These are phyloP conservation scores for Mitragyna speciosa DNA, from an alignment of 257 asterid species.

Conservation along the genomic window DNA sequence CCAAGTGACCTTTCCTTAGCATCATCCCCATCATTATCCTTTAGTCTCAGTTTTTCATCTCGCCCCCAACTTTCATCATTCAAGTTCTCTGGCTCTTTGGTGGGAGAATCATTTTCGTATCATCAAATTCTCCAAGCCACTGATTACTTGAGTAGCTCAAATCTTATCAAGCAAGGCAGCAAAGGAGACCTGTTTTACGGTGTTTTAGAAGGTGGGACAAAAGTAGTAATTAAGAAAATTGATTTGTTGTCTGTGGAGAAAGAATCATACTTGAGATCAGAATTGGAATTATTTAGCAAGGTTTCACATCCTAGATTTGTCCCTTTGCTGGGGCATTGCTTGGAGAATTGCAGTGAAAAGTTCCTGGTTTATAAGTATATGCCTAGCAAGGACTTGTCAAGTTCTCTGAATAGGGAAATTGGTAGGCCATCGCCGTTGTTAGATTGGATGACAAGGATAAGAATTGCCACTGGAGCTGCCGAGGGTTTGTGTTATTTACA, in stretches of 20 bases:
- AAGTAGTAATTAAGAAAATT: slow-evolving; percentile 54
- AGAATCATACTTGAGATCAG: slow-evolving; percentile 43
- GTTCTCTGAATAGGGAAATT: background rate
- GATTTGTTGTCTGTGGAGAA: slow-evolving; percentile 40
- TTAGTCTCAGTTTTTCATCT: background rate
- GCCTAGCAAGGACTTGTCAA: background rate
- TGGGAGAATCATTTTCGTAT: slow-evolving; percentile 1
- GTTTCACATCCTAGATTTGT: background rate
- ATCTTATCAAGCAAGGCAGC: background rate
- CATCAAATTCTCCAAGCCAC: background rate
- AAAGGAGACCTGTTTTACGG: background rate
- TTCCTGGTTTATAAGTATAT: slow-evolving; percentile 4
- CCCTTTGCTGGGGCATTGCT: background rate
- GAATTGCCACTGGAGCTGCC: too few species aligned
- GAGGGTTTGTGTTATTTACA: too few species aligned
- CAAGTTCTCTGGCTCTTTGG: background rate
- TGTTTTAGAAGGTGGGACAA: slow-evolving; percentile 31
- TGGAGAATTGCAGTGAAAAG: background rate
- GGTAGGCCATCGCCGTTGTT: too few species aligned
- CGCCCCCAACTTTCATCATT: background rate
- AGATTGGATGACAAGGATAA: too few species aligned
- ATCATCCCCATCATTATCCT: background rate
- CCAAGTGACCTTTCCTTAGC: slow-evolving; percentile 8
- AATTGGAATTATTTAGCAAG: slow-evolving; percentile 24
- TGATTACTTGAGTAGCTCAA: background rate